phyloP scores from a whole-genome alignment of 805 yeast species.

The Lipomyces spencermartinsiae region DNA sequence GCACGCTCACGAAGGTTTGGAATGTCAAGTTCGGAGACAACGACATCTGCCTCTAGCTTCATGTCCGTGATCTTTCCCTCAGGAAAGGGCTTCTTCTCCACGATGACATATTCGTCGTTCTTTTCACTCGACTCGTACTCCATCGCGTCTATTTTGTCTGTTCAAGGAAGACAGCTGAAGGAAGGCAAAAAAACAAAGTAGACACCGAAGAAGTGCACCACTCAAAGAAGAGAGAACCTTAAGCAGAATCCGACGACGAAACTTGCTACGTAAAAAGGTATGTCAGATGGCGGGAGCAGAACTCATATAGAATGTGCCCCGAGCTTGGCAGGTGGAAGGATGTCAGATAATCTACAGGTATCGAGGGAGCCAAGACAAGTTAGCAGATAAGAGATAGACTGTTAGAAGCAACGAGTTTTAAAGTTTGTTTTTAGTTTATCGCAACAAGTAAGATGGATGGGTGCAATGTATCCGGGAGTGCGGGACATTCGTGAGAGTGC shows the following conservation, averaged over 20 bases:
- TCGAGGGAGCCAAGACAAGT: not conserved
- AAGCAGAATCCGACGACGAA: constrained; percentile 7
- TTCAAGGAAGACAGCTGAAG: constrained; percentile 10
- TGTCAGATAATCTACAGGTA: not conserved
- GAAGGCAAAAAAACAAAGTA: constrained; percentile 2
- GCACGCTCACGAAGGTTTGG: constrained; percentile 31
- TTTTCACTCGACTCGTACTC: constrained; percentile 22
- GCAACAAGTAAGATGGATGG: too few relatives aligned
- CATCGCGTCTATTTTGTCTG: constrained; percentile 15
- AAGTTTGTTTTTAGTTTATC: too few relatives aligned
- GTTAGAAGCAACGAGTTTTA: not conserved
- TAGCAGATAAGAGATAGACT: not conserved
- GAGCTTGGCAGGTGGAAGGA: constrained; percentile 2
- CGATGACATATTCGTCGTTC: constrained; percentile 19
- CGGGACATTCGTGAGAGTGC: too few relatives aligned
- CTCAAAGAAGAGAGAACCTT: too few relatives aligned
- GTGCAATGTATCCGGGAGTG: too few relatives aligned
- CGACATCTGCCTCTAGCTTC: constrained; percentile 28
- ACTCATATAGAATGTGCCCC: constrained; percentile 10
- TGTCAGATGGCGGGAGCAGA: constrained; percentile 5
- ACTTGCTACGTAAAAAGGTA: not conserved
- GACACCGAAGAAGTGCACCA: constrained; percentile 1
- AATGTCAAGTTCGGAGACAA: constrained; percentile 22
- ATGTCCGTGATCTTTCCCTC: not conserved
- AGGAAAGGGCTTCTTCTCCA: constrained; percentile 4